Conservation (phyloP, 257 asterid genomes). For the Solanum pinnatisectum region DNA sequence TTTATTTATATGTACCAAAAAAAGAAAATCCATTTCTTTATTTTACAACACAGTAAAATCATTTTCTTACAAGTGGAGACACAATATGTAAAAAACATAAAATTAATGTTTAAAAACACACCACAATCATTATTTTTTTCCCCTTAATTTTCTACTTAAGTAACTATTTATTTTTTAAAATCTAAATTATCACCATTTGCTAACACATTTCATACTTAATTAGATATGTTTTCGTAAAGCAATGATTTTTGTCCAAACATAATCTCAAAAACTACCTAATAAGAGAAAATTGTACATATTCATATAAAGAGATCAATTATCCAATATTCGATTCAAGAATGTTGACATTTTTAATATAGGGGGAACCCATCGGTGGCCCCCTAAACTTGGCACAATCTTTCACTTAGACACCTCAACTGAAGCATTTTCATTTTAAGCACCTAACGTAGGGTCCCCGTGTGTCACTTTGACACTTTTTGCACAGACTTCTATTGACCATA, state of each 20-base stretch:
- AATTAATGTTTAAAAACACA: neutral
- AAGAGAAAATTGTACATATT: no score
- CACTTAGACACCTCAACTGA: no score
- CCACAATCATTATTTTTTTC: neutral
- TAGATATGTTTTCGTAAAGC: neutral
- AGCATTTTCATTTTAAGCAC: no score
- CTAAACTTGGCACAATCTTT: no score
- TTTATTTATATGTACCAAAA: neutral
- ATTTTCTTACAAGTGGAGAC: neutral
- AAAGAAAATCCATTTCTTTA: neutral
- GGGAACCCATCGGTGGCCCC: no score
- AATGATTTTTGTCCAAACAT: fast-evolving
- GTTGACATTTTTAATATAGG: no score
- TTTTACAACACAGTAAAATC: neutral
- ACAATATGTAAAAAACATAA: neutral
- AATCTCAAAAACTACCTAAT: neutral
- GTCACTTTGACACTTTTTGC: no score
- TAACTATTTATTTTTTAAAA: no score
- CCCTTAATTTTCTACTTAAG: neutral
- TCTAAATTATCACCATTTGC: no score
- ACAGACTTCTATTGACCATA: no score
- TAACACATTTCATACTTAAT: neutral
- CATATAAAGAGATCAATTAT: neutral
- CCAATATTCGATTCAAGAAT: neutral
- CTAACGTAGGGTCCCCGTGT: no score